Evolutionary conservation across 805 yeast genomes (phyloP).

Genomic region (Starmerella bombi): DNA sequence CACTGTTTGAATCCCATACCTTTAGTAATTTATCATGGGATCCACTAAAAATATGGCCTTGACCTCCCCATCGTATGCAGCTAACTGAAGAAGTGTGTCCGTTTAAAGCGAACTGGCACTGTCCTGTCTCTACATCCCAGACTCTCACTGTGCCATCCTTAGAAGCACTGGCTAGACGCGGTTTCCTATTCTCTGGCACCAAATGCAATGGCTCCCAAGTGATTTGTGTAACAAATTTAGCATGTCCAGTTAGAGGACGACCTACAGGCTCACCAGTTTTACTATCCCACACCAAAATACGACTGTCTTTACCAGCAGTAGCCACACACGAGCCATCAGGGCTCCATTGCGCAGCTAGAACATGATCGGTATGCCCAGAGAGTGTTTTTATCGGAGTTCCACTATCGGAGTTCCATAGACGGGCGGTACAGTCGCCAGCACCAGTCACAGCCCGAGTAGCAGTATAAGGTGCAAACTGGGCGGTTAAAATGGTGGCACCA

Average conservation of each 20-base stretch:
- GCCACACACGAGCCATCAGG: constrained; percentile 87
- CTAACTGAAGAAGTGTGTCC: constrained; percentile 86
- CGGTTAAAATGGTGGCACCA: constrained; percentile 82
- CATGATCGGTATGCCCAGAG: constrained; percentile 86
- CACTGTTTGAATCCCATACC: constrained; percentile 76
- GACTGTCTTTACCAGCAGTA: constrained; percentile 90
- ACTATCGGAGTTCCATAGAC: constrained; percentile 94
- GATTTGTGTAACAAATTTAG: constrained; percentile 78
- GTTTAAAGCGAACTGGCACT: constrained; percentile 53
- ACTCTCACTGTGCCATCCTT: constrained; percentile 81
- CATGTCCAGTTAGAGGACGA: constrained; percentile 54
- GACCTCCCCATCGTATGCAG: constrained; percentile 96
- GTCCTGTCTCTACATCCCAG: constrained; percentile 73
- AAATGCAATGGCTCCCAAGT: constrained; percentile 92
- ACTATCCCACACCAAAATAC: constrained; percentile 79
- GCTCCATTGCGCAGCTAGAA: constrained; percentile 77
- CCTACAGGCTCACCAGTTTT: constrained; percentile 62
- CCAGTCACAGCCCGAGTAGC: constrained; percentile 83
- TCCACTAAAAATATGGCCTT: constrained; percentile 67
- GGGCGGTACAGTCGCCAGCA: constrained; percentile 89
- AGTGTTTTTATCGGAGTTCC: constrained; percentile 78
- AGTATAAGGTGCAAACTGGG: constrained; percentile 85
- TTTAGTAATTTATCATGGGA: constrained; percentile 91
- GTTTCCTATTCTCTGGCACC: constrained; percentile 37
- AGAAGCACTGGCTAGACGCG: constrained; percentile 68